Base-by-base conservation (phyloP, 495 filamentous ascomycete species). In the Penicillium chermesinum region DNA sequence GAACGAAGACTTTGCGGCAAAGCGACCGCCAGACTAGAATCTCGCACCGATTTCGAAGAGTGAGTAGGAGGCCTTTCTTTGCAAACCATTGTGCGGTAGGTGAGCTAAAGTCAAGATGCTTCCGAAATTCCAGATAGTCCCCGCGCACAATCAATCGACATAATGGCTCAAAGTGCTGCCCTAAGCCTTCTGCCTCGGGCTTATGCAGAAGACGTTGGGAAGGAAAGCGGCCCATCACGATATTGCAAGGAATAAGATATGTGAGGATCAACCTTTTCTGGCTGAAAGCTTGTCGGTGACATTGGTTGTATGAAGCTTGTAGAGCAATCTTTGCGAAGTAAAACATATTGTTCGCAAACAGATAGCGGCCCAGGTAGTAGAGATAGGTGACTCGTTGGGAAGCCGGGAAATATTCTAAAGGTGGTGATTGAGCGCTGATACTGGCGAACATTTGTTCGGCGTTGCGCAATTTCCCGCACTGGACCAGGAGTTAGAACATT, bases 301-400 rank as follows among this genome's bases (percentile, higher is more conserved):
- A 87, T 66, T 95, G 85, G 22, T 81, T 69, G 66, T 95, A 96
- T 1, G 91, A 87, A 19, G 81, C 73, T 56, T 91, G 81, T 10
- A 96, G 73, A 34, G 82, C 87, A 19, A 78, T 71, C 44, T 83
- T 80, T 0, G 91, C 87, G 12, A 80, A 78, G 53, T 79, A 81
- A 67, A 87, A 95, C 55, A 95, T 83, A 36, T 77, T 84, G 50
- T 87, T 88, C 45, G 83, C 80, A 58, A 95, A 90, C 49, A 86
- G 77, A 59, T 91, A 96, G 33, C 90, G 85, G 21, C 91, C 91
- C 14, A 96, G 85, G 59, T 95, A 96, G 67, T 95, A 96, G 5
- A 95, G 82, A 62, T 90, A 97, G 16, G 91, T 90, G 20, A 94
- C 87, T 34, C 88, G 80, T 48, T 96, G 88, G 8, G 88, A 78